Evolutionary conservation across 2,329 filamentous ascomycete species (phyloP), one percentile per base, ranked within the genome.

Genomic region (Canariomyces notabilis): DNA sequence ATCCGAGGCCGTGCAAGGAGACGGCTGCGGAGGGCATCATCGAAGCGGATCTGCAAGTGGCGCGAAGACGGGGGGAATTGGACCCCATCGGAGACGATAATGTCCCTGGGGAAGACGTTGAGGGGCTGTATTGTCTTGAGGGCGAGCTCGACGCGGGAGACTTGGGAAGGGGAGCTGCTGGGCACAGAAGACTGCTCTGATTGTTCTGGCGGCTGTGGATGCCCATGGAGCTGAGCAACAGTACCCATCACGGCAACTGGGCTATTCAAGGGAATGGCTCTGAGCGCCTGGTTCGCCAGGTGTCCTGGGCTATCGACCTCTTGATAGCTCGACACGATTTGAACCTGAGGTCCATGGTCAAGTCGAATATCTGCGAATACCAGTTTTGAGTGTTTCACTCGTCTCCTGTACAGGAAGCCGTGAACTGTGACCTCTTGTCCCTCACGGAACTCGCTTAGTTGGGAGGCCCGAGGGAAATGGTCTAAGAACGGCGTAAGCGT

Each of bases 21-120:
- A 4, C 89, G 80, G 1, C 83, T 67, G 18, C 80, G 78, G 4
- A 96, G 70, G 16, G 76, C 67, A 6, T 69, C 64, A 45, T 89
- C 82, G 44, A 87, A 91, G 22, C 90, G 82, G 36, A 98, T 75
- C 57, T 97, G 89, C 15, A 96, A 69, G 65, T 97, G 87, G 18
- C 93, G 82, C 47, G 85, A 77, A 39, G 86, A 78, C 0, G 83
- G 79, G 0, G 85, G 76, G 59, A 93, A 95, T 0, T 82, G 75
- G 2, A 85, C 86, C 38, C 85, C 82, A 14, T 81, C 71, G 2
- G 84, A 86, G 51, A 94, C 80, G 49, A 93, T 83, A 46, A 95
- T 81, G 52, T 90, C 80, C 35, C 78, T 77, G 0, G 86, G 80
- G 44, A 94, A 88, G 0, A 76, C 68, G 56, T 91, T 91, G 4